These are phyloP conservation scores for Apium graveolens DNA, from an alignment of 129 eudicot genomes.

Conservation along the genomic window DNA sequence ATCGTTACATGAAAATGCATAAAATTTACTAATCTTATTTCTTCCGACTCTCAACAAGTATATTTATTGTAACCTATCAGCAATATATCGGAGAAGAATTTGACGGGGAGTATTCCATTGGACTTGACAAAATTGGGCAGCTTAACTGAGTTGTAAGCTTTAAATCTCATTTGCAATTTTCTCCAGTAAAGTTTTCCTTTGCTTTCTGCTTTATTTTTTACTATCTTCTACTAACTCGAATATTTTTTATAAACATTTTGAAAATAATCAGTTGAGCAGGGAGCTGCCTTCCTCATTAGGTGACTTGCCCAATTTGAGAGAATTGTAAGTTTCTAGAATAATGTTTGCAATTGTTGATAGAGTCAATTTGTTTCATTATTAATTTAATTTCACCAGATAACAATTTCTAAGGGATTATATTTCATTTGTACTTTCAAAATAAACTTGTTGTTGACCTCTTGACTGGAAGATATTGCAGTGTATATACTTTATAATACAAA, in stretches of 20 bases:
- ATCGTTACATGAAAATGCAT: neutral
- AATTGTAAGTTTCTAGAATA: constrained; percentile 53
- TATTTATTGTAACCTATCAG: constrained; percentile 30
- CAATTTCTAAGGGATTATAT: no score
- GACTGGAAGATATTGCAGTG: no score
- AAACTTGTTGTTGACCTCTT: no score
- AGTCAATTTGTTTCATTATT: neutral
- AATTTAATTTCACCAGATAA: neutral
- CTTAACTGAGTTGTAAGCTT: constrained; percentile 78
- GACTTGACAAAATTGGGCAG: constrained; percentile 59
- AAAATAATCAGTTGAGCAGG: constrained; percentile 78
- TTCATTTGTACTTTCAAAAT: no score
- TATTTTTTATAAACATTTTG: constrained; percentile 60
- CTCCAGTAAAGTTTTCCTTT: neutral
- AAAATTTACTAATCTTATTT: neutral
- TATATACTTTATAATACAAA: neutral
- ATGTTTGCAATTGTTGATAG: neutral
- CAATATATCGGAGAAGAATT: constrained; percentile 61
- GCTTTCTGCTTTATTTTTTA: constrained; percentile 4
- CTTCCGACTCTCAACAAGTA: constrained; percentile 7
- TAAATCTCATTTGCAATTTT: constrained; percentile 9
- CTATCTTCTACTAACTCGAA: constrained; percentile 18
- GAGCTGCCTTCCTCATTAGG: constrained; percentile 62
- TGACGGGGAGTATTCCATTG: constrained; percentile 71
- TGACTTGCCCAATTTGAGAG: constrained; percentile 59